Conservation (phyloP, 495 filamentous ascomycete genomes). For the Lasiosphaeris hirsuta region DNA sequence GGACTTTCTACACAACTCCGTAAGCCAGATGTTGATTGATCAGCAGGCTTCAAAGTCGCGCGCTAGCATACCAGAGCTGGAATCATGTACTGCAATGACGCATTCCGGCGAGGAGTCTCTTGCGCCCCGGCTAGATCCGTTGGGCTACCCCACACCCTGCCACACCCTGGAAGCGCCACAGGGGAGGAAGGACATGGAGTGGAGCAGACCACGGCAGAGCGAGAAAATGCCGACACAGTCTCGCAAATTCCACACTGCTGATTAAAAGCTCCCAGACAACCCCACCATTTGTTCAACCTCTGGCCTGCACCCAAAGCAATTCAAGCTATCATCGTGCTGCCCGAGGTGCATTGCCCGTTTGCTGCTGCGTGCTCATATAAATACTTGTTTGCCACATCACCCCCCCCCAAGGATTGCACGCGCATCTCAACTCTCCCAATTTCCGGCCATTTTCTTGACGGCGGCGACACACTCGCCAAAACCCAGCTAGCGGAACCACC, state of each 20-base stretch:
- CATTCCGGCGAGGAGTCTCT: constrained; percentile 13
- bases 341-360: background rate
- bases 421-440: background rate
- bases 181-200: background rate
- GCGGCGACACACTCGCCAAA: too few relatives aligned
- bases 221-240: constrained; percentile 5
- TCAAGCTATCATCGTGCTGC: too few relatives aligned
- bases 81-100: constrained; percentile 1
- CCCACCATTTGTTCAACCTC: constrained; percentile 22
- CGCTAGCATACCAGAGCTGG: too few relatives aligned
- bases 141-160: background rate
- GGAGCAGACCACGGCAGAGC: background rate
- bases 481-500: too few relatives aligned
- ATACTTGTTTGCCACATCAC: background rate
- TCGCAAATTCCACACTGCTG: constrained; percentile 19
- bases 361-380: background rate
- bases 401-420: too few relatives aligned
- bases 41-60: too few relatives aligned
- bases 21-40: background rate
- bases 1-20: too few relatives aligned
- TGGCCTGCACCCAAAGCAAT: background rate
- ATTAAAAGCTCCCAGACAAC: constrained; percentile 15
- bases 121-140: constrained; percentile 17
- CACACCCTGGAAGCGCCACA: constrained; percentile 1
- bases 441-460: too few relatives aligned